Base-by-base conservation (phyloP, 2,329 filamentous ascomycete genomes). In the Trichophyton benhamiae region DNA sequence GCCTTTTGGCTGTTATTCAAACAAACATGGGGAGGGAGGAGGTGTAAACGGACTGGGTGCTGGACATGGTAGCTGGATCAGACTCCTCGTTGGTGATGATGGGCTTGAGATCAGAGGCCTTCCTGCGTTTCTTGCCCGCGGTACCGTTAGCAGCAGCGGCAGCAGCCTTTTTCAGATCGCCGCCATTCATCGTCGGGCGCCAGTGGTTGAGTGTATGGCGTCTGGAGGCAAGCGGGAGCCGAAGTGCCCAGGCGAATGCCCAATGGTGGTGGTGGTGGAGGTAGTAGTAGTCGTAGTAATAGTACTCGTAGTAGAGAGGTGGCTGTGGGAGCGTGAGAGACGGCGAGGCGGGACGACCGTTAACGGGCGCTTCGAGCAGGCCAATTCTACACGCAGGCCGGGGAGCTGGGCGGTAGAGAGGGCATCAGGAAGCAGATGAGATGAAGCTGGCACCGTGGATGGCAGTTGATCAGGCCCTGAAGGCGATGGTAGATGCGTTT, bases 91-190 rank as follows among this genome's bases (percentile, higher is more conserved):
- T 83, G 63, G 83, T 86, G 72, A 86, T 82, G 72, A 87, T 86
- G 68, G 83, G 83, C 76, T 85, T 85, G 70, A 86, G 74, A 67
- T 79, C 77, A 69, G 83, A 80, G 65, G 81, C 81, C 76, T 86
- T 86, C 76, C 83, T 80, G 68, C 83, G 79, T 78, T 86, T 86
- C 78, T 85, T 85, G 69, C 80, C 79, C 68, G 77, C 79, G 72
- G 79, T 82, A 74, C 78, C 81, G 76, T 82, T 78, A 67, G 77
- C 74, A 64, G 75, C 71, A 46, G 46, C 58, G 27, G 9, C 27
- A n/a, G 49, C 49, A 53, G 49, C 22, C 74, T 85, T 84, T 70
- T 83, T 84, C 70, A 84, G 80, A 68, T 84, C 82, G 70, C 78
- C 78, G 70, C 83, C 82, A 77, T 85, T 85, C 83, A 85, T 85